These are phyloP conservation scores for Rhododendron molle DNA, from an alignment of 148 eudicot genomes.

Conservation along the genomic window DNA sequence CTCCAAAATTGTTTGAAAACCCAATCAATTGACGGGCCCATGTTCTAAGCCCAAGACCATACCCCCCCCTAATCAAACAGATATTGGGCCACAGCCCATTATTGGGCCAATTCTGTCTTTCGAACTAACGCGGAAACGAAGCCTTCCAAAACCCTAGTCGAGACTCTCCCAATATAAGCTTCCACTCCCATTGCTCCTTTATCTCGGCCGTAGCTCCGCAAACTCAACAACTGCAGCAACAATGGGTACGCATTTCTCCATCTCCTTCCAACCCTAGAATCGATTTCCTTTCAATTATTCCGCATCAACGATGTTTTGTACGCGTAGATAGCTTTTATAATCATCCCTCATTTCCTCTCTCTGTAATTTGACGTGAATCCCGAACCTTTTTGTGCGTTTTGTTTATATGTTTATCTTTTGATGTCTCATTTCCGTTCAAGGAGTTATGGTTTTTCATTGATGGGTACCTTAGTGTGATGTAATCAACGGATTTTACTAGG, in stretches of 20 bases:
- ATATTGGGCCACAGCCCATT: background rate
- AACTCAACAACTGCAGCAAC: background rate
- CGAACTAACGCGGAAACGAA: background rate
- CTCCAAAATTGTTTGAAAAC: too few relatives aligned
- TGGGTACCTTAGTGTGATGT: background rate
- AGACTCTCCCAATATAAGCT: background rate
- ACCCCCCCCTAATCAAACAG: background rate
- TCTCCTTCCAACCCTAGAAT: background rate
- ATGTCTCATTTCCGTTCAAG: background rate
- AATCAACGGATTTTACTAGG: background rate
- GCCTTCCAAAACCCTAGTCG: conserved; percentile 7
- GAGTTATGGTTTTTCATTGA: background rate
- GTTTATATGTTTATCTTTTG: too few relatives aligned
- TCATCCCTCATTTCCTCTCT: background rate
- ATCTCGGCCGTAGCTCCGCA: background rate
- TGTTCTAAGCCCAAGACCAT: background rate
- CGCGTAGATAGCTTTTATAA: background rate
- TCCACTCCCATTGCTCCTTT: background rate
- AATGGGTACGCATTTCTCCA: conserved; percentile 10
- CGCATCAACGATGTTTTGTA: background rate
- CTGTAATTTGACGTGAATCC: background rate
- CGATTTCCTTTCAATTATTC: background rate
- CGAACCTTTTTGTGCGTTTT: background rate
- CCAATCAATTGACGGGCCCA: too few relatives aligned
- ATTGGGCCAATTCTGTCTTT: background rate